Conservation (phyloP, 805 yeast species). For the Ogataea nakhonphanomensis region DNA sequence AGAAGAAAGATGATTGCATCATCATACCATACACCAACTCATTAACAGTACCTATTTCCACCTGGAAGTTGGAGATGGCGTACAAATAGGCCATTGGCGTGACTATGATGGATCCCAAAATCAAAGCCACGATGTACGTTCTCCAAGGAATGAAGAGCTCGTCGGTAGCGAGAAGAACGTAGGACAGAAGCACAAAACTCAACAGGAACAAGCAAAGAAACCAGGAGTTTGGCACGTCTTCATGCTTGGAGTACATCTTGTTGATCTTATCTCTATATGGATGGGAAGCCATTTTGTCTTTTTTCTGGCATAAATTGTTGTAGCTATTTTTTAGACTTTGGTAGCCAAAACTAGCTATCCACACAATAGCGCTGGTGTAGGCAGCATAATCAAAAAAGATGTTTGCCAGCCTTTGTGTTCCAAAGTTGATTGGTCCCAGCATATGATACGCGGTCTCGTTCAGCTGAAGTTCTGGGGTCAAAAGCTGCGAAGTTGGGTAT, state of each 20-base stretch:
- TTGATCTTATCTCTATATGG: slow-evolving; percentile 42
- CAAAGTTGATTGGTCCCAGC: slow-evolving; percentile 45
- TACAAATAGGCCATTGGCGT: slow-evolving; percentile 48
- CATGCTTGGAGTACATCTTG: slow-evolving; percentile 37
- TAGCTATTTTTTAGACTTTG: slow-evolving; percentile 19
- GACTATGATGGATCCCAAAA: slow-evolving; percentile 43
- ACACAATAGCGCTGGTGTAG: slow-evolving; percentile 44
- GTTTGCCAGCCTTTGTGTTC: slow-evolving; percentile 48
- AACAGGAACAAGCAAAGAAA: slow-evolving; percentile 34
- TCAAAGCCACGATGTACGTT: slow-evolving; percentile 42
- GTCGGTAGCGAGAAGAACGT: slow-evolving; percentile 32
- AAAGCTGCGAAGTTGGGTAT: slow-evolving; percentile 42
- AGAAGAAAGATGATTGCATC: slow-evolving; percentile 34
- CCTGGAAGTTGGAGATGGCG: slow-evolving; percentile 49
- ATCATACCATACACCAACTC: slow-evolving; percentile 46
- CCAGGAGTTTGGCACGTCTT: slow-evolving; percentile 45
- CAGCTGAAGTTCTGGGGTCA: slow-evolving; percentile 38
- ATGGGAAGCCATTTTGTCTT: slow-evolving; percentile 1
- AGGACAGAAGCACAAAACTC: slow-evolving; percentile 36
- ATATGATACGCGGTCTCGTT: slow-evolving; percentile 44
- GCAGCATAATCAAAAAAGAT: slow-evolving; percentile 54
- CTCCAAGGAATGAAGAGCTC: slow-evolving; percentile 34
- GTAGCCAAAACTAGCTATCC: slow-evolving; percentile 36
- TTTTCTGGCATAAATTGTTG: slow-evolving; percentile 5
- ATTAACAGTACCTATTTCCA: slow-evolving; percentile 50